Evolutionary conservation across 2,329 filamentous ascomycete species (phyloP).

Genomic region (Hansfordia pulvinata): DNA sequence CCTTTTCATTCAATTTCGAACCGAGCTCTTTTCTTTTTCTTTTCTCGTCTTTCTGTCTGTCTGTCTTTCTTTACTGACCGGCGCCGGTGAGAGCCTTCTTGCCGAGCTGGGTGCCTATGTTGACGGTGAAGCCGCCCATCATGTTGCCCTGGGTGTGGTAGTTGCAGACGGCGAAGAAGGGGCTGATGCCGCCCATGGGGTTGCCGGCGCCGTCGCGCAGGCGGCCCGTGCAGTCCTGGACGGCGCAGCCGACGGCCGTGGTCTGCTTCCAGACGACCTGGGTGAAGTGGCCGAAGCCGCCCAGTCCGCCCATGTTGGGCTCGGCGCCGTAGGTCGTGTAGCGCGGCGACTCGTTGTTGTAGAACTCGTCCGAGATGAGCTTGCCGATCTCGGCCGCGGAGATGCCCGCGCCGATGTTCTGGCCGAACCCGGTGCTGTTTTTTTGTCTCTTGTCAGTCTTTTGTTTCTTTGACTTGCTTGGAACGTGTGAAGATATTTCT

Average conservation of each 20-base stretch:
- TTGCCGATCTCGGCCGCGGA: background rate
- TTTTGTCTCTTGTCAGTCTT: too few species aligned
- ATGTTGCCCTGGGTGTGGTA: background rate
- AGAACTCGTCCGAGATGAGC: background rate
- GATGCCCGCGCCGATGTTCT: background rate
- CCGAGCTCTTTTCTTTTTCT: too few species aligned
- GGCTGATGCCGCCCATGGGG: background rate
- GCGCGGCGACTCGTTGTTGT: background rate
- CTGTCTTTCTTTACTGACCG: too few species aligned
- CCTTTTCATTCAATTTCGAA: too few species aligned
- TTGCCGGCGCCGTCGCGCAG: too few species aligned
- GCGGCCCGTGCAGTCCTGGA: background rate
- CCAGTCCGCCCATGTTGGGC: background rate
- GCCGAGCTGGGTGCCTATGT: too few species aligned
- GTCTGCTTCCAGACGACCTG: slow-evolving; percentile 1
- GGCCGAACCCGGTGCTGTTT: background rate
- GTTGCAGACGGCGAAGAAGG: background rate
- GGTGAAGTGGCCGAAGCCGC: background rate
- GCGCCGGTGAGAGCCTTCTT: too few species aligned
- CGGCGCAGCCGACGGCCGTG: background rate
- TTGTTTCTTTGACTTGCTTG: too few species aligned
- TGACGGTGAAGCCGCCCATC: too few species aligned
- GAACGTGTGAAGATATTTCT: too few species aligned
- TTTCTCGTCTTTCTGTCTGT: too few species aligned
- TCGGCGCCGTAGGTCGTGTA: background rate